Evolutionary conservation across 2,329 filamentous ascomycete genomes (phyloP).

Genomic region (Aspergillus neotritici): DNA sequence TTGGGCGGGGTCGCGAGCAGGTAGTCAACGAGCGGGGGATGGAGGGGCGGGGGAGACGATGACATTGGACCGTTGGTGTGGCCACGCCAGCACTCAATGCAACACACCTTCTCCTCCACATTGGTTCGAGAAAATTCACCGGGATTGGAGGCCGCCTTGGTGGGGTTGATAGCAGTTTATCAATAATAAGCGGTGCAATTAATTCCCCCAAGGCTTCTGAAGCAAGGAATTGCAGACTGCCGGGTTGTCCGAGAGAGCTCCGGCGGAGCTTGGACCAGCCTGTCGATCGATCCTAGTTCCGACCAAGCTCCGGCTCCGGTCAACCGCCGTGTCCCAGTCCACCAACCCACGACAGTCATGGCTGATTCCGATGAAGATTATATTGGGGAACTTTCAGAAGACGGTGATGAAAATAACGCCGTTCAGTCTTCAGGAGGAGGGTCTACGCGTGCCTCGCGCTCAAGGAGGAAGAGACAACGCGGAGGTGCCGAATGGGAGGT

Average conservation of each 20-base stretch:
- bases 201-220: no score
- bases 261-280: slow-evolving; percentile 29
- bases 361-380: slow-evolving; percentile 50
- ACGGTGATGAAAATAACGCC: slow-evolving; percentile 36
- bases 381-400: slow-evolving; percentile 45
- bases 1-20: slow-evolving; percentile 14
- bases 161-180: neutral
- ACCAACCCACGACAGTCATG: slow-evolving; percentile 22
- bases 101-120: slow-evolving; percentile 35
- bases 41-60: slow-evolving; percentile 15
- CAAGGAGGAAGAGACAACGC: slow-evolving; percentile 36
- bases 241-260: slow-evolving; percentile 12
- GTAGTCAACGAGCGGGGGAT: slow-evolving; percentile 15
- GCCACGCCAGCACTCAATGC: slow-evolving; percentile 24
- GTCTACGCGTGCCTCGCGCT: slow-evolving; percentile 21
- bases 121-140: slow-evolving; percentile 13
- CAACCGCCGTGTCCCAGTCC: neutral
- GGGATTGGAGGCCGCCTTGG: slow-evolving; percentile 2
- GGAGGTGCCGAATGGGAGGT: slow-evolving; percentile 43
- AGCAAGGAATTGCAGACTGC: no score
- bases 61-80: slow-evolving; percentile 20
- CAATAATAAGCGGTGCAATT: no score
- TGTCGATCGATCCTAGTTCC: slow-evolving; percentile 5
- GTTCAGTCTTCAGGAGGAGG: slow-evolving; percentile 25
- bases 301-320: slow-evolving; percentile 1